phyloP scores from a whole-genome alignment of 2,329 filamentous ascomycete species.

The Alternaria conjuncta region DNA sequence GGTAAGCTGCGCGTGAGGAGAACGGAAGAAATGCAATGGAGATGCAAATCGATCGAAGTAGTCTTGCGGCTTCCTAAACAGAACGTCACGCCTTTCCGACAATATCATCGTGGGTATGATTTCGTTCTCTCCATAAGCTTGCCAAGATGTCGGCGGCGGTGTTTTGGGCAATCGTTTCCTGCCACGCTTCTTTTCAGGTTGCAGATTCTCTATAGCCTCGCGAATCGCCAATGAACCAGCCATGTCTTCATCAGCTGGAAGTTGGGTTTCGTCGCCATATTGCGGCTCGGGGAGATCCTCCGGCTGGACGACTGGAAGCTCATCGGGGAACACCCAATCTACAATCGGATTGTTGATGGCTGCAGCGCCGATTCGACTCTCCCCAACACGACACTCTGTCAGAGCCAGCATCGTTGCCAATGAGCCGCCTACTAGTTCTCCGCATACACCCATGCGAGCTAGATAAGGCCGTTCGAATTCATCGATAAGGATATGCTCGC shows the following conservation, averaged over 20 bases:
- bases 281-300: conserved; percentile 39
- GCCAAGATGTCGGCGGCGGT: conserved; percentile 36
- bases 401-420: conserved; percentile 58
- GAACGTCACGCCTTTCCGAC: conserved; percentile 39
- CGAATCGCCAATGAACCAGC: conserved; percentile 21
- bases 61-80: conserved; percentile 53
- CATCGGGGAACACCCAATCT: conserved; percentile 55
- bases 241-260: conserved; percentile 39
- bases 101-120: conserved; percentile 40
- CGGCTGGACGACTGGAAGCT: conserved; percentile 28
- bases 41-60: conserved; percentile 60
- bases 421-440: conserved; percentile 56
- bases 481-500: conserved; percentile 44
- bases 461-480: conserved; percentile 26
- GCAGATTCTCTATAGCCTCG: conserved; percentile 9
- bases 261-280: conserved; percentile 37
- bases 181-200: conserved; percentile 10
- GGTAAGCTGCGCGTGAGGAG: conserved; percentile 43
- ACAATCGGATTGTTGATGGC: conserved; percentile 56
- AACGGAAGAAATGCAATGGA: conserved; percentile 59
- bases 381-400: conserved; percentile 55
- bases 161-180: conserved; percentile 26
- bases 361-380: conserved; percentile 52
- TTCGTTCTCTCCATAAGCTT: conserved; percentile 30
- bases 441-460: conserved; percentile 53